Evolutionary conservation across 164 flowering plant species (phyloP), one percentile per base, ranked within the genome.

Genomic region (Tetracentron sinense): DNA sequence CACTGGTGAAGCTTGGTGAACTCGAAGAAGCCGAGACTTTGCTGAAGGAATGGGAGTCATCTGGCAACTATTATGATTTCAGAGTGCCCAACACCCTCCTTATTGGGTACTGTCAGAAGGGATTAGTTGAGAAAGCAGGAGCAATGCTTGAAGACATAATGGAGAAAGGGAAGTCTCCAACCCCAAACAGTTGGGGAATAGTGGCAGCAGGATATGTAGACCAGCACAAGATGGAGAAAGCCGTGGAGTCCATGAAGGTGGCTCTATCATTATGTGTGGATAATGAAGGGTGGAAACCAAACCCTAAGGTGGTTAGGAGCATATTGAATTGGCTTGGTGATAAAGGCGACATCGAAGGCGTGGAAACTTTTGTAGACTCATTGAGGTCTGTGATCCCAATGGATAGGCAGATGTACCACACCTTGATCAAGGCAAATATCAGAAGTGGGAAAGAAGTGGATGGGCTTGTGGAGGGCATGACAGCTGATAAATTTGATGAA

Each of bases 21-120:
- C 35, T 83, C 27, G 83, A 81, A 71, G 85, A 79, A 75, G 90
- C 93, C 25, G 87, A 83, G 71, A 69, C 67, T 50, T 47, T 87
- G 48, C 65, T 85, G 7, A 67, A 76, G 77, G 83, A 84, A 20
- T 90, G 93, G 91, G 85, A 80, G 56, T 72, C 78, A 42, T 87
- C 87, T 60, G 82, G 77, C 6, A 85, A 85, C 71, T 70, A 65
- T 61, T 75, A 79, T 57, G 90, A 87, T 70, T 68, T 82, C 52
- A 78, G 79, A 8, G 74, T 87, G 21, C 83, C 88, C 19, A 73
- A 76, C 11, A 51, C 53, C 12, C 58, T 85, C 5, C 69, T 89
- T 60, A 14, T 49, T 35, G 84, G 82, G n/a, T 82, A 79, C 61
- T 58, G 44, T 28, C 71, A 70, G 11, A 80, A 76, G 64, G 83